Percentiles rank a stretch among this genome's conserved stretches.
Conservation (phyloP, 345 rosid species). For the Salix caprea region DNA sequence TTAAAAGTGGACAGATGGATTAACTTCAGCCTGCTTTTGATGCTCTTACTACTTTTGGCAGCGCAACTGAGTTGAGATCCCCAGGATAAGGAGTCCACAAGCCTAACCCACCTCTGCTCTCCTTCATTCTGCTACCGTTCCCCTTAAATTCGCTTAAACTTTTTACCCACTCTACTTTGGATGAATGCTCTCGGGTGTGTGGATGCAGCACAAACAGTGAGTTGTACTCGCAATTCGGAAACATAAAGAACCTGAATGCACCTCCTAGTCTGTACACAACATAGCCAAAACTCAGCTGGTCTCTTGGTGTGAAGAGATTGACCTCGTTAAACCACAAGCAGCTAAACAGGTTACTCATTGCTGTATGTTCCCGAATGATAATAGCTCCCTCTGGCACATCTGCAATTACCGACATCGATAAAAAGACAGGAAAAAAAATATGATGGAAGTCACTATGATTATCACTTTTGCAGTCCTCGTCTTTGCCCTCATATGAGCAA, state of each 20-base stretch:
- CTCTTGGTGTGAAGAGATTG: constrained; percentile 91
- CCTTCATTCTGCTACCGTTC: constrained; percentile 71
- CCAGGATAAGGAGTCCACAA: constrained; percentile 94
- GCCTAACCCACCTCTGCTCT: constrained; percentile 85
- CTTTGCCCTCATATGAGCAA: too few species aligned
- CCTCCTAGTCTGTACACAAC: constrained; percentile 68
- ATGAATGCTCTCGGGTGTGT: constrained; percentile 93
- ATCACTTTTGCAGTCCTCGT: too few species aligned
- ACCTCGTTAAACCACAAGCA: constrained; percentile 99
- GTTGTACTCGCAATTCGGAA: constrained; percentile 91
- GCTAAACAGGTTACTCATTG: constrained; percentile 70
- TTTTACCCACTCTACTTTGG: constrained; percentile 95
- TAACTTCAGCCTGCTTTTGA: constrained; percentile 80
- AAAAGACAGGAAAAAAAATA: not conserved
- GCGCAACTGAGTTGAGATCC: constrained; percentile 58
- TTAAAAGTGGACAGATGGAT: not conserved
- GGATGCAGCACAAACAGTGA: constrained; percentile 79
- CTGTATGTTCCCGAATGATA: constrained; percentile 81
- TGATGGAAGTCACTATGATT: not conserved
- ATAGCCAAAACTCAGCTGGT: constrained; percentile 93
- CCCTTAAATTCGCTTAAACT: constrained; percentile 63
- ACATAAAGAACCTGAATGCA: constrained; percentile 73
- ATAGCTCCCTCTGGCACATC: constrained; percentile 99
- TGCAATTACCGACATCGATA: constrained; percentile 28
- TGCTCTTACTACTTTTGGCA: constrained; percentile 66